Base-by-base conservation (phyloP, 352 stramenopile species). In the Phytophthora ohioensis region DNA sequence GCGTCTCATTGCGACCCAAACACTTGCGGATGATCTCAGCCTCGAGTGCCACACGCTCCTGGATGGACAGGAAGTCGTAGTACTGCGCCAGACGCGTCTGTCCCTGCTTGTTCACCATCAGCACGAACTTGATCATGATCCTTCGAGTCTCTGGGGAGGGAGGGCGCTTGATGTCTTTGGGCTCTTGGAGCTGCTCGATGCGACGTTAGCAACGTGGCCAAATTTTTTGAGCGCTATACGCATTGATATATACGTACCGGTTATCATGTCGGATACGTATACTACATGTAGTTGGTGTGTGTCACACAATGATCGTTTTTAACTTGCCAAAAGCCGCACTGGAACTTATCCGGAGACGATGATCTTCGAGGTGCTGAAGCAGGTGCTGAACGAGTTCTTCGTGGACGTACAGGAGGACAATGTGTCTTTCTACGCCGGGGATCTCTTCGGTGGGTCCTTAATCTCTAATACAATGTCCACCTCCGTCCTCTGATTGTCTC, bases 81-180 rank as follows among this genome's bases (percentile, higher is more conserved):
- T 99, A 99, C 60, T 98, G 98, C 6, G 97, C 98, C 55, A 99
- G 88, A n/a, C 98, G 93, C 53, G 98, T 99, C 86, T 99, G 98
- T 45, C 98, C 98, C 79, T 99, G 98, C 85, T 99, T 99, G 84
- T 99, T 99, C 61, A 99, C 96, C 93, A 98, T 98, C 47, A 98
- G 71, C 57, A 98, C 88, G 74, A 98, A 98, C 83, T 98, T 97
- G 73, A 98, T 97, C 93, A 98, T 98, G 56, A 39, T 69, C 13
- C 58, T 55, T 10, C 59, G 32, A 31, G 13, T 31, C 21, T 69
- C 35, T 57, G 35, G 35, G 12, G 35, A 46, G 30, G 48, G 51
- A 55, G 17, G 10, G 57, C 30, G 5, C 2, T 8, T 3, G n/a
- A 5, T 3, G 34, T 57, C 32, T 46, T 57, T 17, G 4, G 35